A percentile compares a stretch with the other conserved stretches of the same genome.
Evolutionary conservation across 106 monocot species (phyloP).

Genomic region (Ottelia alismoides): DNA sequence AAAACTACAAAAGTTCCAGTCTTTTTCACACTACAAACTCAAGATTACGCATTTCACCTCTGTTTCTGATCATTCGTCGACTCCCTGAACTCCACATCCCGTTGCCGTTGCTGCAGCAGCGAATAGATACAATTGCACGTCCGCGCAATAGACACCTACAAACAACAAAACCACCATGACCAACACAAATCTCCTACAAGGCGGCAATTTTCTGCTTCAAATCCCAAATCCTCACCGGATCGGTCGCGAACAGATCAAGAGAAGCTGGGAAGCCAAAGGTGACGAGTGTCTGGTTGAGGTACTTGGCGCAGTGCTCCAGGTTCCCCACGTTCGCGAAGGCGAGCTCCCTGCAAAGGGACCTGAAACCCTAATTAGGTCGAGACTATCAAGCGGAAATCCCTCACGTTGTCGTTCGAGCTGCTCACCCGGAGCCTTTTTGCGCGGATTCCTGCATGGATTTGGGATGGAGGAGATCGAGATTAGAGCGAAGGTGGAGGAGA

Average conservation of each 20-base stretch:
- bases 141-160: slow-evolving; percentile 84
- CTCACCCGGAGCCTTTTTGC: too few species aligned
- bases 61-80: slow-evolving; percentile 76
- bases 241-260: slow-evolving; percentile 82
- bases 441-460: too few species aligned
- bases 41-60: too few species aligned
- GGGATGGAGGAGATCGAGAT: too few species aligned
- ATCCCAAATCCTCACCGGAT: slow-evolving; percentile 43
- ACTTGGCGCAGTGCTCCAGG: slow-evolving; percentile 91
- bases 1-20: too few species aligned
- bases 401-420: too few species aligned
- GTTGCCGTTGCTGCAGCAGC: slow-evolving; percentile 82
- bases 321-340: slow-evolving; percentile 72
- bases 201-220: too few species aligned
- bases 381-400: too few species aligned
- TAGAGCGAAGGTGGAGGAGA: too few species aligned
- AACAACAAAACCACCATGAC: not conserved
- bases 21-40: too few species aligned
- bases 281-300: slow-evolving; percentile 93
- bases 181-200: slow-evolving; percentile 1
- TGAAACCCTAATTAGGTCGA: too few species aligned
- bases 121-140: slow-evolving; percentile 96
- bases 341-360: slow-evolving; percentile 32
- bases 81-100: slow-evolving; percentile 90
- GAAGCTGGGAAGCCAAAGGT: slow-evolving; percentile 96